Evolutionary conservation across 176 grass and related monocot genomes (phyloP), one percentile per base, ranked within the genome.

Genomic region (Avena eriantha): DNA sequence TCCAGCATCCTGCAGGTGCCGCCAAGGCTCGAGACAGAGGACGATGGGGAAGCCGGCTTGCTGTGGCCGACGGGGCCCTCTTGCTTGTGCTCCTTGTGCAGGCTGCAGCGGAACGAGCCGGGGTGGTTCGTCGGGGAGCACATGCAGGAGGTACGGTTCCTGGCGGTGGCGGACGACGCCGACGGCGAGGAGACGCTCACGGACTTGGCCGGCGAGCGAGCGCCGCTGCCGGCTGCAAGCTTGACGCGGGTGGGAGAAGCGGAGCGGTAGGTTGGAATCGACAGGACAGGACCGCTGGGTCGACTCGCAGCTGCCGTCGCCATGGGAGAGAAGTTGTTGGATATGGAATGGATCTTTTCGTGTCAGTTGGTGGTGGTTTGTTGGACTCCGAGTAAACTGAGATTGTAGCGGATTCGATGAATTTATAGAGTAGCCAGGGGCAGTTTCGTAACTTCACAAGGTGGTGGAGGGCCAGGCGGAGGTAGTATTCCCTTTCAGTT

Each of bases 51-150:
- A 3, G 10, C 69, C 17, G 56, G 79, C 83, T 56, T 78, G 46
- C 24, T 3, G 18, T 26, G 73, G 5, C 11, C 16, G 55, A 5
- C 0, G 23, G 56, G 31, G 1, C 29, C 57, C 4, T 21, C 19
- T 5, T 72, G 4, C 69, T 76, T 84, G 51, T 60, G 51, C 1
- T 87, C 90, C 66, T 88, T 94, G 87, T 95, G 90, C 45, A 83
- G 90, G 82, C 90, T 81, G 68, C 93, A 95, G 6, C 93, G 90
- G 82, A 95, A 95, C 1, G 90, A 95, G 1, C 93, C 93, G 1
- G 93, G 93, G 79, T 95, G 93, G 9, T 65, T 92, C 13, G 90
- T 95, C 68, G 93, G 93, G 2, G 90, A 90, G 87, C 93, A 95
- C 82, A 90, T 92, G 82, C 93, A 95, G 21, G 79, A 84, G 18